phyloP scores from a whole-genome alignment of 1,284 basidiomycete genomes.

The Trichosporon sp. region DNA sequence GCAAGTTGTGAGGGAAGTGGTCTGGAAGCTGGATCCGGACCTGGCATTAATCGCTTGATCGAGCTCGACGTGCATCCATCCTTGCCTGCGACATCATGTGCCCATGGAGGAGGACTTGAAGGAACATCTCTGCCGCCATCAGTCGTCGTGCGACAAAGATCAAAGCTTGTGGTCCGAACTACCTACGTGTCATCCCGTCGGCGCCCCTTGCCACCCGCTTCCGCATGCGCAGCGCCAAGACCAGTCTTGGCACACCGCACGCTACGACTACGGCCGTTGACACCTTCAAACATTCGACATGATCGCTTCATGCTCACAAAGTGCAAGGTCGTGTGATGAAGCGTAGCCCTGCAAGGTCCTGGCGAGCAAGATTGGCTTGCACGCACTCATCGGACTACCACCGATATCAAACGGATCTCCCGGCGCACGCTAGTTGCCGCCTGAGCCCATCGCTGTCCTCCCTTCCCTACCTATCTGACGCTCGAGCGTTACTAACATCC shows the following conservation, averaged over 20 bases:
- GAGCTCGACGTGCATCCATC: neutral
- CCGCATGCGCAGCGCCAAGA: neutral
- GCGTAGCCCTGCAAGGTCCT: too few relatives aligned
- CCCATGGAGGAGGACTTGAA: neutral
- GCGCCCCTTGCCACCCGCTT: neutral
- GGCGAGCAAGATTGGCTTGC: too few relatives aligned
- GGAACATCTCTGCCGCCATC: neutral
- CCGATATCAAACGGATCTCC: too few relatives aligned
- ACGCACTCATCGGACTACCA: too few relatives aligned
- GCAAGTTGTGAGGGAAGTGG: neutral
- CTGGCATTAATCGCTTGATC: neutral
- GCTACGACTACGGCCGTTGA: neutral
- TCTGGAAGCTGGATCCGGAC: neutral
- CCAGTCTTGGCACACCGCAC: slow-evolving; percentile 1
- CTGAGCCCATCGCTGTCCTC: too few relatives aligned
- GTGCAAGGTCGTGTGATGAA: too few relatives aligned
- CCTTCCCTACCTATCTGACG: neutral
- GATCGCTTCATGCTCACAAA: too few relatives aligned
- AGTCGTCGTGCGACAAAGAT: neutral
- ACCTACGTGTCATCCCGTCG: neutral
- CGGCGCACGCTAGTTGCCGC: too few relatives aligned
- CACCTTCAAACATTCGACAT: neutral
- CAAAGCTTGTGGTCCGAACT: too few relatives aligned
- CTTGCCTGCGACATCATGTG: neutral
- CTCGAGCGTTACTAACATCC: neutral